Evolutionary conservation across 2,329 filamentous ascomycete species (phyloP), one percentile per base, ranked within the genome.

Genomic region (Chalaropsis thielavioides): DNA sequence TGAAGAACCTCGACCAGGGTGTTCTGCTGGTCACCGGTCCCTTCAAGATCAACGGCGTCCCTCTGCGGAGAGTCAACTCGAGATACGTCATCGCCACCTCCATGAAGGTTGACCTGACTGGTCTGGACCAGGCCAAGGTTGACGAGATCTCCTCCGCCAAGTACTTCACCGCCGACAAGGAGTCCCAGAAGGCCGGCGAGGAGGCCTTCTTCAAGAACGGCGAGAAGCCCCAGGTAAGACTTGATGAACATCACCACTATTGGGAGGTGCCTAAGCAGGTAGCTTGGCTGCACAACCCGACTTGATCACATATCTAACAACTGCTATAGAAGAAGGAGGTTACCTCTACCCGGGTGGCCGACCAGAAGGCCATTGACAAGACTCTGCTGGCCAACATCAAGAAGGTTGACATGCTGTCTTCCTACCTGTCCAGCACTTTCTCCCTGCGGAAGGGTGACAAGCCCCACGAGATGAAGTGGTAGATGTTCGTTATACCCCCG

Each of bases 381-480:
- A 86, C 91, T 72, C 83, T 99, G 76, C 81, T 99, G 74, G 85
- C 90, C 80, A 89, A 82, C 80, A 94, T 99, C 84, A 97, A 97
- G 89, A 96, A 97, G 87, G 91, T 95, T 79, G 88, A 91, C 73
- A 83, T 92, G 80, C 89, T 99, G 74, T 80, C 86, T 77, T 90
- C 87, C 82, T 99, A 99, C 86, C 90, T 99, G 74, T 84, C 84
- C 76, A 90, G 88, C 80, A 90, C 88, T 77, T 99, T 99, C 89
- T 95, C 89, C 86, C 87, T 99, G 80, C 89, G 92, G 82, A 96
- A 92, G 84, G 94, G 94, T 76, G 92, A 99, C 85, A 92, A 92
- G 88, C 94, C 94, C 81, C 94, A 99, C 83, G 90, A 95, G 87
- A 97, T 99, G 94, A 89, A 90, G 82, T 99, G 92, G 86, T 99